Percentiles rank a stretch among this genome's conserved stretches.
phyloP scores from a whole-genome alignment of 2,329 filamentous ascomycete species.

The Venturia effusa region DNA sequence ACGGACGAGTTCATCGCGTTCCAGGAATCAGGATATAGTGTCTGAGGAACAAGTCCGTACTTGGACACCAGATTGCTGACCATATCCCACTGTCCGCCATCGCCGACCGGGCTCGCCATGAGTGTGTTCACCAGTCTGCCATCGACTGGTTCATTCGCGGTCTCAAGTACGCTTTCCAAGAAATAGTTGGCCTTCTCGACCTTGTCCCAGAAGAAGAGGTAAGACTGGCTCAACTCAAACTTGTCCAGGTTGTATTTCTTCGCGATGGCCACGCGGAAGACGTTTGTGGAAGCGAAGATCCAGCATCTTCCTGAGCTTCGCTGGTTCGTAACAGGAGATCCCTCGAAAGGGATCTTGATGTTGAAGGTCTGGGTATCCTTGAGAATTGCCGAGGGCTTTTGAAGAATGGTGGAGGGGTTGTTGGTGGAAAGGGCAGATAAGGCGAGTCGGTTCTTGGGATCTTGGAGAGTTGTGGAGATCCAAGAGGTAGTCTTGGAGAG shows the following conservation, averaged over 20 bases:
- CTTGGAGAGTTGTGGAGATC: constrained; percentile 7
- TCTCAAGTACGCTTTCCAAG: constrained; percentile 72
- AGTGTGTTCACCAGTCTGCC: constrained; percentile 62
- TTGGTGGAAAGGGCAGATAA: constrained; percentile 60
- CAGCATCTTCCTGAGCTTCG: constrained; percentile 74
- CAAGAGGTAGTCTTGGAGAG: constrained; percentile 9
- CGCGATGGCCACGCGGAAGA: constrained; percentile 83
- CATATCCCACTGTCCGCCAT: constrained; percentile 92
- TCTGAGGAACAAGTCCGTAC: constrained; percentile 54
- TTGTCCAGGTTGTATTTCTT: constrained; percentile 64
- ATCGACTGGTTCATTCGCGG: constrained; percentile 58
- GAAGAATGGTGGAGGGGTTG: constrained; percentile 55
- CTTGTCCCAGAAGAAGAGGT: constrained; percentile 91
- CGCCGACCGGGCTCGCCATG: constrained; percentile 56
- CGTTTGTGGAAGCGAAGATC: constrained; percentile 86
- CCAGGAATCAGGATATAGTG: constrained; percentile 70
- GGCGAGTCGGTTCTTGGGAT: constrained; percentile 55
- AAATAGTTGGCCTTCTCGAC: constrained; percentile 88
- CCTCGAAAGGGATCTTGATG: constrained; percentile 70
- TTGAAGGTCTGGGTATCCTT: constrained; percentile 74
- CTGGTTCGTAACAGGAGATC: constrained; percentile 76
- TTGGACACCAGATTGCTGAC: constrained; percentile 75
- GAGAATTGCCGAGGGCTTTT: constrained; percentile 51
- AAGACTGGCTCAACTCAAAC: constrained; percentile 80
- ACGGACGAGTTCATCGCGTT: constrained; percentile 61